Conservation (phyloP, 23 red algal genomes). For the Gracilaria caudata region DNA sequence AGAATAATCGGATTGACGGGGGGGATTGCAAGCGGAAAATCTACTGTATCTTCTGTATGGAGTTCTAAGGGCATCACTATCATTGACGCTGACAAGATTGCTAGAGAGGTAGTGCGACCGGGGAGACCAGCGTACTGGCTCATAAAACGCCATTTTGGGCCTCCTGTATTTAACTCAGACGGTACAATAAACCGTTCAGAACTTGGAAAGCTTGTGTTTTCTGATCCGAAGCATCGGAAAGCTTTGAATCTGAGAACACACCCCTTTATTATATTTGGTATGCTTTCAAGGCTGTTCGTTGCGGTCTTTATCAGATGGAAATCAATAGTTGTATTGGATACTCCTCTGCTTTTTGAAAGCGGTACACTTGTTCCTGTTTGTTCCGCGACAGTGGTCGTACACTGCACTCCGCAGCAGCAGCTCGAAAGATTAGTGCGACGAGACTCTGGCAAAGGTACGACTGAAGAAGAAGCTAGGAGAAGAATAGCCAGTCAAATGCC, state of each 20-base stretch:
- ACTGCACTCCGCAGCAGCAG: constrained; percentile 50
- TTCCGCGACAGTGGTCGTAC: constrained; percentile 60
- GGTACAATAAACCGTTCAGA: constrained; percentile 65
- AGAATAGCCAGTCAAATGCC: constrained; percentile 82
- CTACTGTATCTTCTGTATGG: constrained; percentile 70
- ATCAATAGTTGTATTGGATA: constrained; percentile 85
- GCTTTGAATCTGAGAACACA: constrained; percentile 80
- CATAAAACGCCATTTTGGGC: constrained; percentile 64
- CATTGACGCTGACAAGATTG: constrained; percentile 93
- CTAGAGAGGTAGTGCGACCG: constrained; percentile 82
- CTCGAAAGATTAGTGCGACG: constrained; percentile 48
- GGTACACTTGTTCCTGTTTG: constrained; percentile 69
- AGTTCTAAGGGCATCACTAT: constrained; percentile 38
- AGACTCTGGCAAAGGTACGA: constrained; percentile 27
- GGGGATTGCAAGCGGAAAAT: constrained; percentile 92
- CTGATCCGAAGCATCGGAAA: constrained; percentile 46
- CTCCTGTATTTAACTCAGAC: constrained; percentile 23
- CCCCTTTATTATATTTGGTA: constrained; percentile 81
- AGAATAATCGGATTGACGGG: constrained; percentile 87
- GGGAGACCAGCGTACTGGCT: constrained; percentile 63
- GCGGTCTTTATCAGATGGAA: constrained; percentile 47
- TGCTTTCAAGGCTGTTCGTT: constrained; percentile 64
- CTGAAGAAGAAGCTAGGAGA: constrained; percentile 68
- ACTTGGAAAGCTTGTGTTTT: constrained; percentile 82
- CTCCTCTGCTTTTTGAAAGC: constrained; percentile 93